Conservation (phyloP, 2,329 filamentous ascomycete species). For the Fusarium drepaniforme region DNA sequence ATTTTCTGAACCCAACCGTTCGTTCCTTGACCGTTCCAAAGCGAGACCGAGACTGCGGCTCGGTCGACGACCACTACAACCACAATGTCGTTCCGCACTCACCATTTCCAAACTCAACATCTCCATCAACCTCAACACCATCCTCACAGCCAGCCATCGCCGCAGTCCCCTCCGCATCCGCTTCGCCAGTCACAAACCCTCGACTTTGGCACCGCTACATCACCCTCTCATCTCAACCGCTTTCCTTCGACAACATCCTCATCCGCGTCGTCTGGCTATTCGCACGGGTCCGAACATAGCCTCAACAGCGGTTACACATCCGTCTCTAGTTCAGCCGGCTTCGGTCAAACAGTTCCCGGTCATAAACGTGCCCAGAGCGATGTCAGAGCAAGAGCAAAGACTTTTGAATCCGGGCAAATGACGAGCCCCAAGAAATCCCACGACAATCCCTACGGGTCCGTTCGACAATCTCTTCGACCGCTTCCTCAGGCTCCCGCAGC, state of each 20-base stretch:
- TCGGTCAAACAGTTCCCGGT: constrained; percentile 56
- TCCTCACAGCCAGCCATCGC: constrained; percentile 19
- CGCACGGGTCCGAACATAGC: constrained; percentile 70
- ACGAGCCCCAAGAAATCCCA: constrained; percentile 58
- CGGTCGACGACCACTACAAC: constrained; percentile 37
- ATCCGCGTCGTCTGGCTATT: constrained; percentile 77
- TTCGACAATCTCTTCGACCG: constrained; percentile 82
- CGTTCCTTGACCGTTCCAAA: constrained; percentile 16
- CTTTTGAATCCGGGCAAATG: constrained; percentile 59
- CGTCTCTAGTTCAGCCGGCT: constrained; percentile 68
- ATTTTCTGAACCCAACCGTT: constrained; percentile 19
- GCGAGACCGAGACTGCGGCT: constrained; percentile 35
- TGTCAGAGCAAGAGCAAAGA: constrained; percentile 66
- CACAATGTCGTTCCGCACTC: constrained; percentile 68
- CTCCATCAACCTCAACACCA: constrained; percentile 37
- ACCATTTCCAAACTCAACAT: constrained; percentile 53
- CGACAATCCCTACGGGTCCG: constrained; percentile 77
- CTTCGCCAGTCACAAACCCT: constrained; percentile 68
- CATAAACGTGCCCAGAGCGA: constrained; percentile 86
- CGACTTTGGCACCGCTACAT: constrained; percentile 57
- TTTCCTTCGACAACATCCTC: constrained; percentile 79
- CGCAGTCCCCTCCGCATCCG: constrained; percentile 34
- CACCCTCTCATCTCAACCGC: constrained; percentile 59
- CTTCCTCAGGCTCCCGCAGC: constrained; percentile 74
- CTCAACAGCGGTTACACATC: constrained; percentile 74